Evolutionary conservation across 2,329 filamentous ascomycete genomes (phyloP).

Genomic region (Fusarium lyarnte): DNA sequence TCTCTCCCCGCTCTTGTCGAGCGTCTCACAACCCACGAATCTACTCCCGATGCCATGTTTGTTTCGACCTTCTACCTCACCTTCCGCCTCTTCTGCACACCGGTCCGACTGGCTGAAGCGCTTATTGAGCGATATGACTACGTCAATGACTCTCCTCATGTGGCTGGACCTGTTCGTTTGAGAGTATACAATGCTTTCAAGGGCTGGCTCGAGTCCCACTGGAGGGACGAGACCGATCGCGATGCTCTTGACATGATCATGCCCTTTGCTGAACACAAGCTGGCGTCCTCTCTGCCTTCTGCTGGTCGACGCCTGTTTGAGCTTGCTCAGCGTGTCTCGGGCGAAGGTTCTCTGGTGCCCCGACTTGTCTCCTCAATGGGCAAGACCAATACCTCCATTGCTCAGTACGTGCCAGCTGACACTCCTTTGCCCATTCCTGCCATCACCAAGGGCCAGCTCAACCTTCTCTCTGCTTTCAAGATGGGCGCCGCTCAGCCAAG

Average conservation of each 20-base stretch:
- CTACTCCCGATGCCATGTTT: conserved; percentile 90
- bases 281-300: conserved; percentile 74
- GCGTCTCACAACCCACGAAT: conserved; percentile 90
- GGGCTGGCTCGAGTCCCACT: conserved; percentile 96
- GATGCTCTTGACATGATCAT: conserved; percentile 79
- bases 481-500: conserved; percentile 74
- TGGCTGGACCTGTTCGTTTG: conserved; percentile 83
- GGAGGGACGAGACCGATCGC: conserved; percentile 83
- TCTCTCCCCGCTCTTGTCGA: conserved; percentile 93
- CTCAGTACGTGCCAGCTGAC: conserved; percentile 75
- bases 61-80: conserved; percentile 96
- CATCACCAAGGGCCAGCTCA: conserved; percentile 80
- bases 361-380: conserved; percentile 86
- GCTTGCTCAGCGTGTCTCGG: conserved; percentile 79
- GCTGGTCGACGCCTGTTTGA: conserved; percentile 85
- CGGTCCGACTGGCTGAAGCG: conserved; percentile 78
- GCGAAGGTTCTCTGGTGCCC: conserved; percentile 80
- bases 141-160: conserved; percentile 77
- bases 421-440: conserved; percentile 74
- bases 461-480: conserved; percentile 78
- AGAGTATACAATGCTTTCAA: conserved; percentile 98
- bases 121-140: conserved; percentile 95
- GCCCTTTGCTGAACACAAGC: conserved; percentile 79
- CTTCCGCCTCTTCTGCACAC: conserved; percentile 91
- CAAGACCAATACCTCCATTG: conserved; percentile 82